Conservation (phyloP, 2,329 filamentous ascomycete genomes). For the Diplodia scrobiculata region DNA sequence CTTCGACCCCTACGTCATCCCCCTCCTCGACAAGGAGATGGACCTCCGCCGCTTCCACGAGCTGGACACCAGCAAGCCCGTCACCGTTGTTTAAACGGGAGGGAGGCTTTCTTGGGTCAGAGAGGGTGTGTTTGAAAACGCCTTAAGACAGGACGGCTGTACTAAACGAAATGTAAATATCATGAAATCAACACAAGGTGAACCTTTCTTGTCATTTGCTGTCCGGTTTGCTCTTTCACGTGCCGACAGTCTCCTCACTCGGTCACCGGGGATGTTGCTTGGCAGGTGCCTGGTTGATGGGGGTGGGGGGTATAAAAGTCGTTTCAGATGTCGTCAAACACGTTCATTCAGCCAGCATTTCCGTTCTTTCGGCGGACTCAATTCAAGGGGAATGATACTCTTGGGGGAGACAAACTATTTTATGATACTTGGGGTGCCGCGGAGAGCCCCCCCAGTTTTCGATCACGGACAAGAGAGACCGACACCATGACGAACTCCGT, state of each 20-base stretch:
- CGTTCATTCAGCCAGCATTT: too few species aligned
- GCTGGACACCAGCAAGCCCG: slow-evolving; percentile 55
- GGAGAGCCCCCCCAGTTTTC: too few species aligned
- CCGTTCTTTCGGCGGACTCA: too few species aligned
- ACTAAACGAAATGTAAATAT: background rate
- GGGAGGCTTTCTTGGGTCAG: background rate
- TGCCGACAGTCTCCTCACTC: background rate
- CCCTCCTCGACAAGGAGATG: slow-evolving; percentile 68
- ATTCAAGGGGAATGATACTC: too few species aligned
- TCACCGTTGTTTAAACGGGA: slow-evolving; percentile 22
- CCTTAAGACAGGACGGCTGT: background rate
- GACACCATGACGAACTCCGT: too few species aligned
- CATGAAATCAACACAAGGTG: background rate
- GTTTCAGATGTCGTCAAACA: too few species aligned
- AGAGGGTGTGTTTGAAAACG: background rate
- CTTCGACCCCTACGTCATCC: slow-evolving; percentile 72
- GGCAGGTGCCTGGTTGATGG: too few species aligned
- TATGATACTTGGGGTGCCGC: too few species aligned
- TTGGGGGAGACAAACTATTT: too few species aligned
- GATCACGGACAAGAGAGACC: too few species aligned
- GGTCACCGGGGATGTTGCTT: too few species aligned
- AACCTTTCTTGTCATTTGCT: background rate
- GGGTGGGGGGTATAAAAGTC: too few species aligned
- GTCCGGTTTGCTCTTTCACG: background rate
- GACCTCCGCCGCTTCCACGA: slow-evolving; percentile 70